Base-by-base conservation (phyloP, 2,329 filamentous ascomycete genomes). In the Exserohilum rostratum region DNA sequence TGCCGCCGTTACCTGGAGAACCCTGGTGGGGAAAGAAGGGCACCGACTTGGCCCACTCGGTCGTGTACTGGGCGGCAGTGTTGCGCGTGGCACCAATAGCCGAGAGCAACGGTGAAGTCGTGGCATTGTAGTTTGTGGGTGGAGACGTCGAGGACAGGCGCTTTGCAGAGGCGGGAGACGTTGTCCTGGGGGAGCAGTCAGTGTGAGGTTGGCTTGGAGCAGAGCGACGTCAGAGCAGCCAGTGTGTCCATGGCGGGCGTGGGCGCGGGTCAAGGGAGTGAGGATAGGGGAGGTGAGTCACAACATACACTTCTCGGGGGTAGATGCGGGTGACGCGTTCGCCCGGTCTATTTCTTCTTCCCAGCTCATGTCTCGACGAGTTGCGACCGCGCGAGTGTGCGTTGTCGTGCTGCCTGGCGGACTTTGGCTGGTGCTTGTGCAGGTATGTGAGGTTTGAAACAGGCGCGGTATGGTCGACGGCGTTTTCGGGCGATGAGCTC, bases 11-110 rank as follows among this genome's bases (percentile, higher is more conserved):
- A 50, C 61, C 62, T 39, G 68, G 78, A 63, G 69, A 73, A 55
- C 60, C 75, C 65, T 70, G 78, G 71, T 71, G 75, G 63, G 61
- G 73, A 69, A 76, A 77, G 73, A 67, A 76, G 27, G 65, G 77
- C 37, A 74, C 71, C 29, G 71, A 78, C 73, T 77, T 79, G 52
- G 78, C 76, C 78, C 79, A 80, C 72, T 80, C 78, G 62, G 71
- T 76, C 34, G 74, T 76, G 60, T 76, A 75, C 29, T 76, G 73
- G 11, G 71, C 68, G 35, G 73, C 69, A 15, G 72, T 64, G 37
- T 60, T 67, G 55, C 72, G 70, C 34, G 71, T 74, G 59, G 72
- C 71, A 55, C 72, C 72, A 51, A 77, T 65, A 50, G 73, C 75
- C 58, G 73, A 72, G 47, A 76, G 65, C 33, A 76, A 68, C 15